Evolutionary conservation across 1,139 yeast species (phyloP), one percentile per base, ranked within the genome.

Genomic region (Wickerhamomyces sp.): DNA sequence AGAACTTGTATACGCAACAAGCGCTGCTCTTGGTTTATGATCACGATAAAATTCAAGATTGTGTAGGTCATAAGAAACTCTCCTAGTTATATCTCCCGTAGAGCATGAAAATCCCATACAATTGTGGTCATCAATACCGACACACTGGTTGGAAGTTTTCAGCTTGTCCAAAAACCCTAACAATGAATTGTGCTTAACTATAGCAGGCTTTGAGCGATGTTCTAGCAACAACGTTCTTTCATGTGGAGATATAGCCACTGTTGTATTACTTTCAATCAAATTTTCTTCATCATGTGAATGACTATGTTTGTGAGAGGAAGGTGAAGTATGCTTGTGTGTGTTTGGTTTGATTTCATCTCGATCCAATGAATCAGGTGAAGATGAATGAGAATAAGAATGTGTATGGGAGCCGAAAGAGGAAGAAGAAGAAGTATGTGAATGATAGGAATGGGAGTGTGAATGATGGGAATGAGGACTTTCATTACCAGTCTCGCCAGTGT

Each of bases 401-500:
- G 44, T 38, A 17, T 42, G 45, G 13, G 41, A 30, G 19, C 41
- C 42, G 16, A 14, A 19, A 21, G 26, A 13, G 28, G 10, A 25
- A 21, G 19, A 8, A 10, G 24, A 21, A 8, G 24, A 8, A 12
- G 30, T 3, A 7, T 28, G 16, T 19, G 27, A 14, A 21, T 15
- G 27, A 28, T 42, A 39, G 15, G 44, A 37, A 18, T 42, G 45
- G 12, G 41, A 30, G 20, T 42, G 43, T 15, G 18, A 19, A 20
- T 16, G 36, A 24, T 30, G 54, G 3, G 37, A 14, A 36, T 48
- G 54, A 16, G 40, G 31, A 22, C 47, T 52, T 3, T 36, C 46
- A 10, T 38, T 50, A 17, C 45, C 62, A 14, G 52, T 70, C 16
- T 56, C 58, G n/a, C 53, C 66, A 14, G 63, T 73, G 52, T 89